Evolutionary conservation across 2,329 filamentous ascomycete species (phyloP), one percentile per base, ranked within the genome.

Genomic region (Dothistroma septosporum): DNA sequence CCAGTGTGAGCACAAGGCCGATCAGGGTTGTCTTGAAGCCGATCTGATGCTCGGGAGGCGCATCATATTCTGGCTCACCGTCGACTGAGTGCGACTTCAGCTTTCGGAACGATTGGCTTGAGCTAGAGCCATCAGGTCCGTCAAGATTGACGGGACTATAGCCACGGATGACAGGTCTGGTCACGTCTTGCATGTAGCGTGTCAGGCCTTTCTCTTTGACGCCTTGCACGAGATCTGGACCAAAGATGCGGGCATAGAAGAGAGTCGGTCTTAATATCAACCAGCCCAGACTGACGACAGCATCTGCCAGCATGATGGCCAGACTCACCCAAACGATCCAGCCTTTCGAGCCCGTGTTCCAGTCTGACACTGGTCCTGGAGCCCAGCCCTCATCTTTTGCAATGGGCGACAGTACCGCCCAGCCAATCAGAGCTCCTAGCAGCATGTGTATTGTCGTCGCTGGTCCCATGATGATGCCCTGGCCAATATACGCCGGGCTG

Each of bases 291-390:
- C 90, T 97, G 64, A 97, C 84, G 3, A 99, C 82, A 0, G 93
- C 91, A 75, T 99, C 94, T 22, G 91, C 90, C 28, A 99, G 82
- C 94, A 99, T 99, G 66, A 99, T 97, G 3, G 94, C 91, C 32
- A 99, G 79, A 35, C 91, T 96, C 2, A 96, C 82, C 94, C 94
- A 99, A 0, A 99, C 91, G 62, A 99, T 97, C 94, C 94, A 99
- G 44, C 93, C 94, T 77, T 97, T 97, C 73, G 91, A 96, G 10
- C 94, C 94, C 16, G 82, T 85, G 61, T 93, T 90, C 94, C 94
- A 99, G 73, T 96, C 90, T 58, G 85, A 83, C 0, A 97, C 91
- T 1, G 87, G 82, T 0, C 92, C 94, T 2, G 92, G 90, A 10
- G 94, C 94, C 94, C 94, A 99, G 2, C 90, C 91, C 68, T 84